Evolutionary conservation across 2,329 filamentous ascomycete genomes (phyloP).

Genomic region (Cytospora schulzeri): DNA sequence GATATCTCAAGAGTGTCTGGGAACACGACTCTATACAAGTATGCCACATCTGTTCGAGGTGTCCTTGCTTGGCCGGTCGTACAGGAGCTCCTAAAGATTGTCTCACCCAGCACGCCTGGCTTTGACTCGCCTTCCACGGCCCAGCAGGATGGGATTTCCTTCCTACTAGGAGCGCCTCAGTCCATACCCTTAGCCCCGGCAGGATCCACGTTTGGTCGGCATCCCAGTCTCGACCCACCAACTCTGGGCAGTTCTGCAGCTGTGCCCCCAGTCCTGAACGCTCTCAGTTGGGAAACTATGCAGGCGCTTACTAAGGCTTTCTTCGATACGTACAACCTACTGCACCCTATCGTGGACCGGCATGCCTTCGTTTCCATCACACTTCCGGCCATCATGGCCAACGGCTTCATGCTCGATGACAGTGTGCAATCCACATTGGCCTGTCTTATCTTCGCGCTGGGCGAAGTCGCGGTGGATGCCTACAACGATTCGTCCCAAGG

Average conservation of each 20-base stretch:
- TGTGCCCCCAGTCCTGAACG: slow-evolving; percentile 15
- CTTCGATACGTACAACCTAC: slow-evolving; percentile 61
- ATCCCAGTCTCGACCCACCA: slow-evolving; percentile 6
- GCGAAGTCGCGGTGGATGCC: slow-evolving; percentile 58
- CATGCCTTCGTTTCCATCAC: slow-evolving; percentile 53
- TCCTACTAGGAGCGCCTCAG: slow-evolving; percentile 38
- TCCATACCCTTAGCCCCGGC: slow-evolving; percentile 28
- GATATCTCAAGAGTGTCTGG: neutral
- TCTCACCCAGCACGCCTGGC: slow-evolving; percentile 37
- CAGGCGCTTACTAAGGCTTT: slow-evolving; percentile 54
- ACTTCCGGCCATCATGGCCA: slow-evolving; percentile 47
- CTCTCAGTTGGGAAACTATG: slow-evolving; percentile 52
- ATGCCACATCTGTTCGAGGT: slow-evolving; percentile 49
- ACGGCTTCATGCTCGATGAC: slow-evolving; percentile 49
- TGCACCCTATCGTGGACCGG: slow-evolving; percentile 61
- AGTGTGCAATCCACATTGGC: slow-evolving; percentile 54
- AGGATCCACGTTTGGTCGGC: slow-evolving; percentile 25
- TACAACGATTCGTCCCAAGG: slow-evolving; percentile 52
- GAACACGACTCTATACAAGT: slow-evolving; percentile 33
- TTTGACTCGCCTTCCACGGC: slow-evolving; percentile 36
- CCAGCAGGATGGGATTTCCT: slow-evolving; percentile 41
- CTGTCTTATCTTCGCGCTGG: slow-evolving; percentile 60
- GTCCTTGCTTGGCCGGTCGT: slow-evolving; percentile 54
- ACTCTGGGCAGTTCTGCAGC: slow-evolving; percentile 6
- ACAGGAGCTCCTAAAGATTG: slow-evolving; percentile 42